Conservation (phyloP, 108 stramenopile species). For the Epipyxis sp. region DNA sequence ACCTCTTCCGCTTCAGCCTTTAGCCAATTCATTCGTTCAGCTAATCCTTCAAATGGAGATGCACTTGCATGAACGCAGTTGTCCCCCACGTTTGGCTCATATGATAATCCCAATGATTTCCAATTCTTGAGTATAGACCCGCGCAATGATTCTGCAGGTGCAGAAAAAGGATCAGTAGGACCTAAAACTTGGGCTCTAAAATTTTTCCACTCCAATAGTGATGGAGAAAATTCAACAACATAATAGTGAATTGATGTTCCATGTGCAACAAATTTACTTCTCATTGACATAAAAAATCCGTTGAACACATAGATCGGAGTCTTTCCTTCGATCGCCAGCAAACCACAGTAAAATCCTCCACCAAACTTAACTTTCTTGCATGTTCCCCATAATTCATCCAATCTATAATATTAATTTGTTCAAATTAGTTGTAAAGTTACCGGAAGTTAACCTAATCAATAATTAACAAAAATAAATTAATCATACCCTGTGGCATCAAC, state of each 20-base stretch:
- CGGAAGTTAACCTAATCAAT: no score
- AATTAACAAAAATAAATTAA: no score
- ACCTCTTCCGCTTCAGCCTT: neutral
- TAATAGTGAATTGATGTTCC: constrained; percentile 74
- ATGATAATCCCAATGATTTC: constrained; percentile 63
- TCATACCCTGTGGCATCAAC: constrained; percentile 66
- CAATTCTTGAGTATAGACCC: constrained; percentile 64
- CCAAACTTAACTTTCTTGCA: constrained; percentile 72
- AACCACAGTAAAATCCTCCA: constrained; percentile 88
- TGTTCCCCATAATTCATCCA: neutral
- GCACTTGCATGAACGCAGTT: constrained; percentile 89
- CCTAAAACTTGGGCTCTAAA: constrained; percentile 76
- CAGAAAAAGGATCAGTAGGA: constrained; percentile 78
- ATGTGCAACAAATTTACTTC: constrained; percentile 73
- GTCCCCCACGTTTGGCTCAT: constrained; percentile 75
- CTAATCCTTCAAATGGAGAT: constrained; percentile 82
- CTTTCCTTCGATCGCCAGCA: constrained; percentile 39
- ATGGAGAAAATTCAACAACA: constrained; percentile 76
- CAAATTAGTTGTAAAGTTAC: no score
- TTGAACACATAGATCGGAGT: constrained; percentile 76
- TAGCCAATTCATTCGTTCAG: constrained; percentile 68
- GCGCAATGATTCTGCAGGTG: constrained; percentile 70
- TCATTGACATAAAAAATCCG: constrained; percentile 87
- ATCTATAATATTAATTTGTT: no score
- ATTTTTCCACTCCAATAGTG: constrained; percentile 67